Percentiles rank a stretch among this genome's conserved stretches.
phyloP scores from a whole-genome alignment of 306 rosid genomes.

The Biancaea sappan region DNA sequence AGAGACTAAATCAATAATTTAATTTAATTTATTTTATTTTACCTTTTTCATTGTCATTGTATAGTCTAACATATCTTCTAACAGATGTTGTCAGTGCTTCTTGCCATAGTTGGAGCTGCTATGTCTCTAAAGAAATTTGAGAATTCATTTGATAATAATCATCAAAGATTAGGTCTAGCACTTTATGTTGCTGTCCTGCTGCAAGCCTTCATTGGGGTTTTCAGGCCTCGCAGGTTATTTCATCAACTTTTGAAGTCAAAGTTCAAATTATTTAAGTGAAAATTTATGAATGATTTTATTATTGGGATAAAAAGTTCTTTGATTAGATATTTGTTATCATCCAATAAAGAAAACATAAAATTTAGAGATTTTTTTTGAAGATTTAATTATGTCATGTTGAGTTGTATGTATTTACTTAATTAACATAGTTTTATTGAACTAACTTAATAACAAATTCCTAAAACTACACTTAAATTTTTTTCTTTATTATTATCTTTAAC shows the following conservation, averaged over 20 bases:
- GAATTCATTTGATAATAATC: conserved; percentile 86
- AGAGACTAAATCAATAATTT: too few relatives aligned
- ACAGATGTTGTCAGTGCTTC: conserved; percentile 69
- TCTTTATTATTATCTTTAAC: too few relatives aligned
- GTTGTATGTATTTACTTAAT: too few relatives aligned
- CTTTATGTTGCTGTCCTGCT: conserved; percentile 73
- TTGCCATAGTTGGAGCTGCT: conserved; percentile 81
- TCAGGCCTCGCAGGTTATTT: conserved; percentile 87
- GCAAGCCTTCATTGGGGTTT: conserved; percentile 74
- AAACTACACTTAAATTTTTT: too few relatives aligned
- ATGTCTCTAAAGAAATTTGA: conserved; percentile 80
- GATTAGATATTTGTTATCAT: too few relatives aligned
- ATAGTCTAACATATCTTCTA: conserved; percentile 29
- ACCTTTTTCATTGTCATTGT: not conserved
- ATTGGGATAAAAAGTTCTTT: not conserved
- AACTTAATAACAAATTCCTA: too few relatives aligned
- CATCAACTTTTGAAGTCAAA: too few relatives aligned
- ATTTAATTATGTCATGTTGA: too few relatives aligned
- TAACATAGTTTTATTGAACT: too few relatives aligned
- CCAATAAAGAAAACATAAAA: too few relatives aligned
- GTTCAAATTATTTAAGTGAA: too few relatives aligned
- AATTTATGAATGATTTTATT: not conserved
- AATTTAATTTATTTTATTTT: not conserved
- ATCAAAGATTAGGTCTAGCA: conserved; percentile 89
- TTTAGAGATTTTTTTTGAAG: too few relatives aligned